Conservation (phyloP, 2,329 filamentous ascomycete species). For the Talaromyces piceae region DNA sequence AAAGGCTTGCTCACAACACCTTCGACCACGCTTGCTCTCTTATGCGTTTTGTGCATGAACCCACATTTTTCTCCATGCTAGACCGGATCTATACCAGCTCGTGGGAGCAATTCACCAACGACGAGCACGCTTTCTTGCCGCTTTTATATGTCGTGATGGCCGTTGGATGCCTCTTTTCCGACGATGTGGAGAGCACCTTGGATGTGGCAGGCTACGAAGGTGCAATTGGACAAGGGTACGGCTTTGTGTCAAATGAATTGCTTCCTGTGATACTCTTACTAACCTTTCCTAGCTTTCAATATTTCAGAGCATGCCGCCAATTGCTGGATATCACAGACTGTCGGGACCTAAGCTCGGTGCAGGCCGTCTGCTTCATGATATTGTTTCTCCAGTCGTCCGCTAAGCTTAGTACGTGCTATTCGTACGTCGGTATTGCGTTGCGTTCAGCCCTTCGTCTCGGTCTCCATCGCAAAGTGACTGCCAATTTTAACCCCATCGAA, state of each 20-base stretch:
- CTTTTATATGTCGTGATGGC: conserved; percentile 64
- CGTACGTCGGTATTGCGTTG: conserved; percentile 70
- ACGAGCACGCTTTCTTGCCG: conserved; percentile 62
- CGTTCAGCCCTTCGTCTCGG: conserved; percentile 70
- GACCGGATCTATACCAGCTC: conserved; percentile 69
- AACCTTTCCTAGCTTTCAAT: conserved; percentile 54
- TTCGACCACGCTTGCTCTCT: conserved; percentile 57
- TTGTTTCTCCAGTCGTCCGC: conserved; percentile 74
- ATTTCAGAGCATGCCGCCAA: conserved; percentile 60
- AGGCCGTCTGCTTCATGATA: conserved; percentile 72
- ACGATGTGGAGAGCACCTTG: conserved; percentile 45
- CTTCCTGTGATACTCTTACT: neutral
- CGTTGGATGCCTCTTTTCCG: conserved; percentile 65
- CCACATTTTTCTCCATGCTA: conserved; percentile 69
- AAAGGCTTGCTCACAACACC: conserved; percentile 51
- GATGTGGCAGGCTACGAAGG: conserved; percentile 41
- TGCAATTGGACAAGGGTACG: conserved; percentile 51
- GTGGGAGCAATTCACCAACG: conserved; percentile 53
- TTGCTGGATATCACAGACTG: conserved; percentile 58
- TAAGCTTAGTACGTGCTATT: conserved; percentile 71
- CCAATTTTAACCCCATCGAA: conserved; percentile 62
- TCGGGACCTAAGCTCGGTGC: conserved; percentile 65
- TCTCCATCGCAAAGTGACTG: conserved; percentile 64
- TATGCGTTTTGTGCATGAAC: conserved; percentile 70
- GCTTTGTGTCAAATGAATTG: neutral